Evolutionary conservation across 306 rosid species (phyloP).

Genomic region (Malus asiatica): DNA sequence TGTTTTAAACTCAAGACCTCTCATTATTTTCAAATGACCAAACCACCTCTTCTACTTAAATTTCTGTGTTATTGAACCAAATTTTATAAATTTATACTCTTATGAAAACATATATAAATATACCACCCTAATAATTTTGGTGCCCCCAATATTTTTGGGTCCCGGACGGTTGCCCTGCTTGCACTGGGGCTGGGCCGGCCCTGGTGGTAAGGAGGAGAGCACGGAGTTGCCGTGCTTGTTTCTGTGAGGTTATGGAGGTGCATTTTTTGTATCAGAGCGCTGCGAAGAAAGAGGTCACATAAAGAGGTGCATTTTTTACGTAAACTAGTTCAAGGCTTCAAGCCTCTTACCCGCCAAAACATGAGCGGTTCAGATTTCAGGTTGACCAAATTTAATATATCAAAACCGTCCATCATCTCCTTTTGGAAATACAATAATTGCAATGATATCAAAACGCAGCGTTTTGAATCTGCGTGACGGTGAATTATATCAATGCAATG

Average conservation of each 20-base stretch:
- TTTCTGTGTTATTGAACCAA: too few relatives aligned
- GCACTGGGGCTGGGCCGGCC: too few relatives aligned
- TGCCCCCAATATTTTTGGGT: too few relatives aligned
- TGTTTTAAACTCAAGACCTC: too few relatives aligned
- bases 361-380: background rate
- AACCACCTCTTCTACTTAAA: too few relatives aligned
- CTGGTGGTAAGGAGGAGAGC: constrained; percentile 52
- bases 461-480: background rate
- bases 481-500: background rate
- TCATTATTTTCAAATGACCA: too few relatives aligned
- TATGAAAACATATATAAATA: too few relatives aligned
- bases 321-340: background rate
- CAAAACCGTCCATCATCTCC: background rate
- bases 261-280: constrained; percentile 48
- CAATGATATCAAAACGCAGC: background rate
- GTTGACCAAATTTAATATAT: background rate
- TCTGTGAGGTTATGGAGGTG: constrained; percentile 38
- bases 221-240: constrained; percentile 68
- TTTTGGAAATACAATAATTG: background rate
- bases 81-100: too few relatives aligned
- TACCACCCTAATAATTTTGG: too few relatives aligned
- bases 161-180: too few relatives aligned
- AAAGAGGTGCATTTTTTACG: constrained; percentile 12
- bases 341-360: constrained; percentile 8
- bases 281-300: background rate